Evolutionary conservation across 805 yeast species (phyloP), one percentile per base, ranked within the genome.

Genomic region (Lipomyces spencermartinsiae): DNA sequence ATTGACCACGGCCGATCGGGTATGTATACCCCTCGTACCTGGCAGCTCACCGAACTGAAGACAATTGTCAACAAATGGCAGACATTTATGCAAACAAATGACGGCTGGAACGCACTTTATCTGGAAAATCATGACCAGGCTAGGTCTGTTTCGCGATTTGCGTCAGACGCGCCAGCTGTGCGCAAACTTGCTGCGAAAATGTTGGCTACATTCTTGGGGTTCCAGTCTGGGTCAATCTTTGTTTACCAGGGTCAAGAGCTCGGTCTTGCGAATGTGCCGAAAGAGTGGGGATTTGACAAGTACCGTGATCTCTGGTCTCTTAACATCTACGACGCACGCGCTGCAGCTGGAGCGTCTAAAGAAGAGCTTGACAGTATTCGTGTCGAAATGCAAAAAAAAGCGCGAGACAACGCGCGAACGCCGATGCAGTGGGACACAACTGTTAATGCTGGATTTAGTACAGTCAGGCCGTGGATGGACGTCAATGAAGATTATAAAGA

Each of bases 201-300:
- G 74, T 74, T 86, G 69, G 80, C 86, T 19, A 69, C 83, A 58
- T 75, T 86, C 74, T 81, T 83, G 69, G 64, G 80, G 16, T 73
- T 86, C 12, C 79, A 85, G 71, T 82, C 86, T 37, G 89, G 89
- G 60, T 85, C 89, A 14, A 76, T 85, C 64, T 86, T 80, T 76
- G 77, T 86, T 53, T 86, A 85, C 77, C 89, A 86, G 76, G 89
- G 89, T 62, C 89, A 86, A 75, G 89, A 86, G 73, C 78, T 86
- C 69, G 70, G 71, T 6, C 53, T 66, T 51, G 37, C 56, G 12
- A 66, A 66, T 29, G 65, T 67, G 22, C 70, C 70, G 33, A 73
- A 77, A 62, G 73, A 74, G 54, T 85, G 87, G 87, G 78, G 80
- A 25, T 77, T 85, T 63, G 79, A 78, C 19, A 86, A 85, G 73